Evolutionary conservation across 345 rosid genomes (phyloP).

Genomic region (Orychophragmus violaceus): DNA sequence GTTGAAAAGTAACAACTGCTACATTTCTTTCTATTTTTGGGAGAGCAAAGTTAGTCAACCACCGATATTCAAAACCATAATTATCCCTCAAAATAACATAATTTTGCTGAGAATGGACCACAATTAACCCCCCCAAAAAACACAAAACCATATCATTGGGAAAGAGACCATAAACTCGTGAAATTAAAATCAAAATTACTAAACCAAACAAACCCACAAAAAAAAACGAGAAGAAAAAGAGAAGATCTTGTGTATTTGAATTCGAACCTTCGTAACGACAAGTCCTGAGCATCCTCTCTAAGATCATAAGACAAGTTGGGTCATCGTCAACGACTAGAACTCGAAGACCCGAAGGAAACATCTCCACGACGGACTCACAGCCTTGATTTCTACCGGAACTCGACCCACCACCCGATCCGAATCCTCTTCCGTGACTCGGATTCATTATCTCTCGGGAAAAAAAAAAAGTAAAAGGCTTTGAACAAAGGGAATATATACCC

Average conservation of each 20-base stretch:
- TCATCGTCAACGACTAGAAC: conserved; percentile 96
- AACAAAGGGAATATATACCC: conserved; percentile 11
- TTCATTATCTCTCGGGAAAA: conserved; percentile 46
- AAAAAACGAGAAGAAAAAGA: neutral
- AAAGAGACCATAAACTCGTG: conserved; percentile 10
- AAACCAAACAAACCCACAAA: neutral
- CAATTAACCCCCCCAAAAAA: conserved; percentile 21
- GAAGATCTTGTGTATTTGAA: conserved; percentile 1
- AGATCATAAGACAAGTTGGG: conserved; percentile 86
- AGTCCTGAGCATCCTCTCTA: conserved; percentile 83
- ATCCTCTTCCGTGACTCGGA: conserved; percentile 59
- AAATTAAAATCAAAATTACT: neutral
- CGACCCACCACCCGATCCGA: conserved; percentile 55
- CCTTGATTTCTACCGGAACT: conserved; percentile 43
- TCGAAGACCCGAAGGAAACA: conserved; percentile 78
- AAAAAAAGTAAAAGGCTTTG: neutral
- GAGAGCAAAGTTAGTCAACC: conserved; percentile 35
- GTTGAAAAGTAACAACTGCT: conserved; percentile 6
- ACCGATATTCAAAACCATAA: conserved; percentile 29
- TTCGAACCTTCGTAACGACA: conserved; percentile 77
- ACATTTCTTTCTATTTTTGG: conserved; percentile 5
- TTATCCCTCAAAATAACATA: conserved; percentile 28
- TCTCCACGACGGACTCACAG: conserved; percentile 43
- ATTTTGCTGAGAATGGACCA: conserved; percentile 23
- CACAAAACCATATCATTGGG: conserved; percentile 8